phyloP scores from a whole-genome alignment of 2,329 filamentous ascomycete species.

The Cladobotryum protrusum region DNA sequence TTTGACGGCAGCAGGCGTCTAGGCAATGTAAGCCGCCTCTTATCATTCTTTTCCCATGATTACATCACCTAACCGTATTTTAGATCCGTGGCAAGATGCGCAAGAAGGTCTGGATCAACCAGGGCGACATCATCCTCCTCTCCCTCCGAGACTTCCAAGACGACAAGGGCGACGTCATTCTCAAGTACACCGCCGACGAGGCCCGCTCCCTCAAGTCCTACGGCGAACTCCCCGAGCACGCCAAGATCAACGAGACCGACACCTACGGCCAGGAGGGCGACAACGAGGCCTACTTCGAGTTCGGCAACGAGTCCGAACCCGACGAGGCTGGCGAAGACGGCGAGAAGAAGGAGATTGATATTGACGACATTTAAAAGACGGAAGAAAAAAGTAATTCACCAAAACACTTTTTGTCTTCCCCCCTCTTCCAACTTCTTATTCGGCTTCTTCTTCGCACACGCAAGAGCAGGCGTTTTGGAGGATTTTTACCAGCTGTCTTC shows the following conservation, averaged over 20 bases:
- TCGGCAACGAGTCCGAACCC: conserved; percentile 72
- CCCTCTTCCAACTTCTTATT: conserved; percentile 5
- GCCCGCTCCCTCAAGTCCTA: conserved; percentile 93
- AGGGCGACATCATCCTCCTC: conserved; percentile 87
- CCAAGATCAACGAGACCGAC: conserved; percentile 99
- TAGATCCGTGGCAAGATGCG: conserved; percentile 80
- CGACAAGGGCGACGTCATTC: conserved; percentile 92
- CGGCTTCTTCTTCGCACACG: neutral
- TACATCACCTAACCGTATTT: neutral
- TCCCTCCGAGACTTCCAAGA: conserved; percentile 90
- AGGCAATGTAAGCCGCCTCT: conserved; percentile 30
- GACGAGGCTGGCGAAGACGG: conserved; percentile 50
- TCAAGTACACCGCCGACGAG: conserved; percentile 95
- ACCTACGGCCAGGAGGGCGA: conserved; percentile 87
- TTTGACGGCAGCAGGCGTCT: conserved; percentile 68
- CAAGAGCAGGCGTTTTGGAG: neutral
- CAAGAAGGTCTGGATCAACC: conserved; percentile 99
- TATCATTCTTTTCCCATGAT: neutral
- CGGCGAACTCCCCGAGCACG: conserved; percentile 91
- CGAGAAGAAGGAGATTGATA: conserved; percentile 73
- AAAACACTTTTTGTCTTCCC: neutral
- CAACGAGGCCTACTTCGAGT: conserved; percentile 96
- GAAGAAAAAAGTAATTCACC: neutral
- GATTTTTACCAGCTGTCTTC: conserved; percentile 51
- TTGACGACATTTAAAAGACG: conserved; percentile 78